Conservation (phyloP, 805 yeast genomes). For the Wickerhamia fluorescens region DNA sequence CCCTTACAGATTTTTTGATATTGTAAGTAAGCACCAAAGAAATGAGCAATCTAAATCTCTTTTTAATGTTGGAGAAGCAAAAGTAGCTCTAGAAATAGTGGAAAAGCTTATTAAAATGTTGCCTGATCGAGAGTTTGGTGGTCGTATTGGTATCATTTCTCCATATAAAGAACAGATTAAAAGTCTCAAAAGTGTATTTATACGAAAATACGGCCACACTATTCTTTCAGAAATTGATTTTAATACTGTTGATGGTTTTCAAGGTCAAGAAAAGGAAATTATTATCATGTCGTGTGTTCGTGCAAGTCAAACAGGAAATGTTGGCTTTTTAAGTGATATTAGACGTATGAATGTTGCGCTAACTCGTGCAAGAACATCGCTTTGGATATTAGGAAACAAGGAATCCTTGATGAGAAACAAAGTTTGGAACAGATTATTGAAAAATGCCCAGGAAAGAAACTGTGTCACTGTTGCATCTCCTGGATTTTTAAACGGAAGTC, state of each 20-base stretch:
- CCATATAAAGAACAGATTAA: slow-evolving; percentile 89
- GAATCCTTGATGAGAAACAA: slow-evolving; percentile 56
- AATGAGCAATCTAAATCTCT: slow-evolving; percentile 62
- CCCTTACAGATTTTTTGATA: slow-evolving; percentile 78
- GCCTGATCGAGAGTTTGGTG: slow-evolving; percentile 50
- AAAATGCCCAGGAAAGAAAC: slow-evolving; percentile 52
- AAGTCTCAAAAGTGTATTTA: slow-evolving; percentile 50
- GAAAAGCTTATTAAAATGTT: slow-evolving; percentile 42
- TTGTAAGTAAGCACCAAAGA: slow-evolving; percentile 54
- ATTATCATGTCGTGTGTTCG: slow-evolving; percentile 94
- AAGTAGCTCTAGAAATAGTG: slow-evolving; percentile 60
- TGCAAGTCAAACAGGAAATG: slow-evolving; percentile 58
- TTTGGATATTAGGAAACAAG: slow-evolving; percentile 86
- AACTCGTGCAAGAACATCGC: slow-evolving; percentile 85
- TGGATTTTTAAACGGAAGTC: slow-evolving; percentile 32
- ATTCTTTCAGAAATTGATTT: slow-evolving; percentile 70
- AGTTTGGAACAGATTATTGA: slow-evolving; percentile 67
- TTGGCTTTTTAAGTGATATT: slow-evolving; percentile 86
- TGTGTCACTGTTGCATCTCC: slow-evolving; percentile 25
- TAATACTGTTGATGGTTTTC: slow-evolving; percentile 96
- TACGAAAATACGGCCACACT: slow-evolving; percentile 50
- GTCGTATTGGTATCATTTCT: slow-evolving; percentile 83
- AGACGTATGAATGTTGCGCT: slow-evolving; percentile 97
- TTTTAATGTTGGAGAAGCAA: slow-evolving; percentile 65
- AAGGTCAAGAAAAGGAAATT: slow-evolving; percentile 91